These are phyloP conservation scores for Phytophthora cryptogea DNA, from an alignment of 352 stramenopile species.

Conservation along the genomic window DNA sequence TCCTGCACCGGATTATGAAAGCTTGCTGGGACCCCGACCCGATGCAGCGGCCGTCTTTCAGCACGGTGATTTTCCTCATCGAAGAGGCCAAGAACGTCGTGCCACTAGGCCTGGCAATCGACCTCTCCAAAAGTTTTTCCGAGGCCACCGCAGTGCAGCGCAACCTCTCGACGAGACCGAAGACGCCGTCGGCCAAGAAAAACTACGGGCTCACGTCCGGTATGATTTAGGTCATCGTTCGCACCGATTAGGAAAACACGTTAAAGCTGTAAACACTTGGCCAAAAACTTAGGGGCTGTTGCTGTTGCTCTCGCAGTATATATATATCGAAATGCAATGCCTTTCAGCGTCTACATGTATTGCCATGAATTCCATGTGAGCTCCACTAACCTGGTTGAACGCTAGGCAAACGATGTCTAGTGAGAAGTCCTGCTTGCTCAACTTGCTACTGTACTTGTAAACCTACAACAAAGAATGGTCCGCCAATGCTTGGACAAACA, in stretches of 20 bases:
- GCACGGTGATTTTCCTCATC: slow-evolving; percentile 57
- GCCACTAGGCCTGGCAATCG: slow-evolving; percentile 55
- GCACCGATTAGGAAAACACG: background rate
- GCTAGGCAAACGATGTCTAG: too few relatives aligned
- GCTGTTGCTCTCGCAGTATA: too few relatives aligned
- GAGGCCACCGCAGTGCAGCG: slow-evolving; percentile 40
- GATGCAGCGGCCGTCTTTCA: slow-evolving; percentile 60
- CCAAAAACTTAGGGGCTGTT: too few relatives aligned
- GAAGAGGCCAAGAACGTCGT: slow-evolving; percentile 65
- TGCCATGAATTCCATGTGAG: too few relatives aligned
- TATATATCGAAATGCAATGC: background rate
- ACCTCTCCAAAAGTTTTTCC: slow-evolving; percentile 53
- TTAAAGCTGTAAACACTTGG: slow-evolving; percentile 1
- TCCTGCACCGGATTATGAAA: slow-evolving; percentile 70
- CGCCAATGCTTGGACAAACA: background rate
- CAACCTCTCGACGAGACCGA: slow-evolving; percentile 30
- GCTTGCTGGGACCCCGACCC: slow-evolving; percentile 67
- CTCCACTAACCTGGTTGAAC: too few relatives aligned
- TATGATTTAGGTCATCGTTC: slow-evolving; percentile 36
- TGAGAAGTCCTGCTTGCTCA: too few relatives aligned
- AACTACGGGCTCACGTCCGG: slow-evolving; percentile 65
- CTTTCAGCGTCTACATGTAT: too few relatives aligned
- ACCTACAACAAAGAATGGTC: too few relatives aligned
- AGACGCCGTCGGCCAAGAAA: slow-evolving; percentile 40
- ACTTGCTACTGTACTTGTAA: too few relatives aligned